Evolutionary conservation across 768 basidiomycete species (phyloP).

Genomic region (Cystofilobasidium bisporidii): DNA sequence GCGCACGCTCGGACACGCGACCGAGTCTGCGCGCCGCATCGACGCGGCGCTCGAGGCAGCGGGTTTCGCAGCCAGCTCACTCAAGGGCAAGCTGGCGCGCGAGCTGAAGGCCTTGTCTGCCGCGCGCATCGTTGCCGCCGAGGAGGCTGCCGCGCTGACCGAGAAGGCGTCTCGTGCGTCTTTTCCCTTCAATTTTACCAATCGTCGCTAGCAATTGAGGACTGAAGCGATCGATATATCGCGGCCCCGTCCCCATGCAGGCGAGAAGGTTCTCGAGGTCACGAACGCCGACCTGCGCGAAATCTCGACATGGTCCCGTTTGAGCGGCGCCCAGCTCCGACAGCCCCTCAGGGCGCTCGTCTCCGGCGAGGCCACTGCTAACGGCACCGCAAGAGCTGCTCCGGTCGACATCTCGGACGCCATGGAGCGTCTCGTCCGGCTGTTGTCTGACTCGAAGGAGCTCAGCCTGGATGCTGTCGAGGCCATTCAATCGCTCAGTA

Average conservation of each 20-base stretch:
- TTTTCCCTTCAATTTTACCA: not conserved
- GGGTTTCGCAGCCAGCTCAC: not conserved
- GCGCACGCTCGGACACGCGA: constrained; percentile 35
- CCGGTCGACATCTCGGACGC: constrained; percentile 24
- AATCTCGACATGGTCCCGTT: not conserved
- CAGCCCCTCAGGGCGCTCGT: not conserved
- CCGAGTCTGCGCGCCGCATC: constrained; percentile 34
- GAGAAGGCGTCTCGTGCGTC: not conserved
- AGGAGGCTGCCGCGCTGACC: not conserved
- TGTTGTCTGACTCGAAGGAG: constrained; percentile 38
- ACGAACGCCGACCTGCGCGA: not conserved
- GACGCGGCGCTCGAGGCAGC: not conserved
- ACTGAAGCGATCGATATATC: too few relatives aligned
- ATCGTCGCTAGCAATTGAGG: too few relatives aligned
- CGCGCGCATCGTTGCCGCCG: not conserved
- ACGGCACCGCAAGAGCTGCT: not conserved
- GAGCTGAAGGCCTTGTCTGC: not conserved
- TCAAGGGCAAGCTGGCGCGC: not conserved
- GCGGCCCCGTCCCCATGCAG: too few relatives aligned
- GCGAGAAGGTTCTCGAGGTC: not conserved
- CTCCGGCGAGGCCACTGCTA: not conserved
- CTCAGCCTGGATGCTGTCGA: constrained; percentile 26
- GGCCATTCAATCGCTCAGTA: not conserved
- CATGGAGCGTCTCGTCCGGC: constrained; percentile 50
- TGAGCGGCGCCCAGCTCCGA: not conserved